Percentiles rank a stretch among this genome's conserved stretches.
Conservation (phyloP, 805 yeast genomes). For the Starmerella bombicola region DNA sequence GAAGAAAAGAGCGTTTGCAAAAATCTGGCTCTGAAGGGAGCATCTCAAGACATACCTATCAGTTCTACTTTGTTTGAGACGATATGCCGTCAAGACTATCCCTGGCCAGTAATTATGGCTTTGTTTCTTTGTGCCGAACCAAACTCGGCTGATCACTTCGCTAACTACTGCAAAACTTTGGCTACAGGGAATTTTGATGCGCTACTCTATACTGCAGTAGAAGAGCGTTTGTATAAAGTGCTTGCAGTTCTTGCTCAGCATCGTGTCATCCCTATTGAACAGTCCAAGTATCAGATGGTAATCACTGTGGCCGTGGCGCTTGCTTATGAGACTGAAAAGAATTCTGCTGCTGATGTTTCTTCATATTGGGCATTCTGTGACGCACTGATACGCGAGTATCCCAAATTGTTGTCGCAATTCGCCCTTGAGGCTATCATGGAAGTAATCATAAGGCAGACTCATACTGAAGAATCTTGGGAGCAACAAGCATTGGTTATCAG, state of each 20-base stretch:
- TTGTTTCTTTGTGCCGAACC: conserved; percentile 9
- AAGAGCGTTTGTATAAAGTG: conserved; percentile 7
- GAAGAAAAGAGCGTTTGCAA: not conserved
- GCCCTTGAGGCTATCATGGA: conserved; percentile 44
- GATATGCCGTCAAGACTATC: conserved; percentile 3
- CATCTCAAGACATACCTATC: not conserved
- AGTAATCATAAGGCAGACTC: conserved; percentile 25
- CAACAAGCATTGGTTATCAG: conserved; percentile 37
- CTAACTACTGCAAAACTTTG: conserved; percentile 9
- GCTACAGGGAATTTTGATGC: conserved; percentile 2
- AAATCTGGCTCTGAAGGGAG: conserved; percentile 1
- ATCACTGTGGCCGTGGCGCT: conserved; percentile 3
- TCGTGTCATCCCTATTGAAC: not conserved
- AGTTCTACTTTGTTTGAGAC: conserved; percentile 7
- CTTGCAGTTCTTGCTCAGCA: conserved; percentile 1
- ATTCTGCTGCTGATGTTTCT: conserved; percentile 8
- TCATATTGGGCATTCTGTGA: conserved; percentile 32
- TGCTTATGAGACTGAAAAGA: not conserved
- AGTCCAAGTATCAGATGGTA: not conserved
- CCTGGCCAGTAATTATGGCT: conserved; percentile 16
- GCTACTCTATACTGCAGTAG: conserved; percentile 7
- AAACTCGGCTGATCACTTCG: conserved; percentile 5
- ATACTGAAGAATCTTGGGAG: not conserved
- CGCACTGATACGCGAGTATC: conserved; percentile 35
- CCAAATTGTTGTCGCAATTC: conserved; percentile 56